Evolutionary conservation across 2,329 filamentous ascomycete species (phyloP), one percentile per base, ranked within the genome.

Genomic region (Orbilia javanica): DNA sequence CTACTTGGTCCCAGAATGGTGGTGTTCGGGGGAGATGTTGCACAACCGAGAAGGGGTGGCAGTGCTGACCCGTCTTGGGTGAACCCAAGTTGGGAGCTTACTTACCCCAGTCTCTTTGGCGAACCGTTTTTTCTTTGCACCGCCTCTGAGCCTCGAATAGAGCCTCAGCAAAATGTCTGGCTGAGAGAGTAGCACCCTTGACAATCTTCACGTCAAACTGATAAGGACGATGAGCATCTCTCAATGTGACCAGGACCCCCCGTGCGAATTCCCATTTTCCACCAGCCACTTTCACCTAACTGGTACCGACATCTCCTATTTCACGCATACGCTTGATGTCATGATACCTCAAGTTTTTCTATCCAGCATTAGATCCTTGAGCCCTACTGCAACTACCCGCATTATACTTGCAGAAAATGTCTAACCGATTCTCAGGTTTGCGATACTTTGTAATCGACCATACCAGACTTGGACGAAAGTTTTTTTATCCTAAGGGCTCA

Each of bases 121-220:
- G 42, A 78, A 36, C 65, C 27, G 42, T 44, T 71, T 53, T 60
- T 60, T 53, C 42, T 60, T 42, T 52, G 74, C 74, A 78, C 74
- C 74, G 74, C 74, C 74, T 72, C 63, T 68, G 34, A 72, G 67
- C 67, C 74, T 78, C 60, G 60, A 71, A 55, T 72, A 15, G 67
- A 78, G 74, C 74, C 74, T 78, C 72, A 70, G 46, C 20, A 31
- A 62, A 70, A 77, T 52, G 39, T 39, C 20, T 53, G 8, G 27
- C 34, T 48, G 55, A 71, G n/a, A 64, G 50, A 42, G 25, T 20
- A 39, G 42, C 66, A 63, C 46, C 53, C n/a, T 62, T 62, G 11
- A 22, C 20, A 4, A 44, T 44, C 39, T 29, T 46, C 52, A 55
- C 27, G 18, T 15, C 52, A 57, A 44, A 36, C 29, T 7, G 52